These are phyloP conservation scores for Paecilomyces sp. DNA, from an alignment of 2,329 filamentous ascomycete genomes.

Conservation along the genomic window DNA sequence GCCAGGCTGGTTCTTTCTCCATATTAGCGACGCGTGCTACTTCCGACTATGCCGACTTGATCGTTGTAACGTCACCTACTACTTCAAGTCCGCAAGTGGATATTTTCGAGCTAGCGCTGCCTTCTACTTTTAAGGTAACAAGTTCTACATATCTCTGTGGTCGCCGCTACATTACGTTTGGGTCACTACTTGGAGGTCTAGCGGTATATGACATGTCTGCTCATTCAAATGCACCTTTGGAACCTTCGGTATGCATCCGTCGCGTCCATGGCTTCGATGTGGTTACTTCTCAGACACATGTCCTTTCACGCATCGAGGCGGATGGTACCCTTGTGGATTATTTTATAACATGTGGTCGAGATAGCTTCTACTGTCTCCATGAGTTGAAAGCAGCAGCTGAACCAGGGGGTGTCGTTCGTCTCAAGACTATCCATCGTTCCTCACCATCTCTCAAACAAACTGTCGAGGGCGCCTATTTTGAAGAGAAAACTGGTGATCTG, in stretches of 20 bases:
- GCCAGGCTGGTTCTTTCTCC: slow-evolving; percentile 8
- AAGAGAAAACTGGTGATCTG: slow-evolving; percentile 45
- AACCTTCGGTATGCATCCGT: slow-evolving; percentile 16
- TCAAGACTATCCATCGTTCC: slow-evolving; percentile 59
- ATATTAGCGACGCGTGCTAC: slow-evolving; percentile 21
- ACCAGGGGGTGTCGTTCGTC: slow-evolving; percentile 19
- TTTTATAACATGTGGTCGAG: slow-evolving; percentile 67
- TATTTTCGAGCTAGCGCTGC: slow-evolving; percentile 20
- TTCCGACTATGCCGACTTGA: slow-evolving; percentile 20
- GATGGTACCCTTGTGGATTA: slow-evolving; percentile 14
- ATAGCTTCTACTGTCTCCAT: slow-evolving; percentile 68
- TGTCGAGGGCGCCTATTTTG: slow-evolving; percentile 65
- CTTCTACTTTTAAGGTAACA: slow-evolving; percentile 45
- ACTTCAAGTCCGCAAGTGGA: slow-evolving; percentile 32
- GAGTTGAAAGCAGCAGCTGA: slow-evolving; percentile 16
- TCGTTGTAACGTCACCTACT: slow-evolving; percentile 13
- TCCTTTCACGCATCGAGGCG: slow-evolving; percentile 7
- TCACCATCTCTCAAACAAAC: slow-evolving; percentile 65
- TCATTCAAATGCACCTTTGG: slow-evolving; percentile 8
- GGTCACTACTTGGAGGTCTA: slow-evolving; percentile 50
- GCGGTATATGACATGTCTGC: slow-evolving; percentile 36
- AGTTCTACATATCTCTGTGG: slow-evolving; percentile 35
- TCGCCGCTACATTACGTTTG: slow-evolving; percentile 40
- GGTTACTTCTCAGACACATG: slow-evolving; percentile 56
- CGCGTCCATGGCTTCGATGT: slow-evolving; percentile 51